Evolutionary conservation across 1,139 yeast species (phyloP), one percentile per base, ranked within the genome.

Genomic region (Taphrina pruni): DNA sequence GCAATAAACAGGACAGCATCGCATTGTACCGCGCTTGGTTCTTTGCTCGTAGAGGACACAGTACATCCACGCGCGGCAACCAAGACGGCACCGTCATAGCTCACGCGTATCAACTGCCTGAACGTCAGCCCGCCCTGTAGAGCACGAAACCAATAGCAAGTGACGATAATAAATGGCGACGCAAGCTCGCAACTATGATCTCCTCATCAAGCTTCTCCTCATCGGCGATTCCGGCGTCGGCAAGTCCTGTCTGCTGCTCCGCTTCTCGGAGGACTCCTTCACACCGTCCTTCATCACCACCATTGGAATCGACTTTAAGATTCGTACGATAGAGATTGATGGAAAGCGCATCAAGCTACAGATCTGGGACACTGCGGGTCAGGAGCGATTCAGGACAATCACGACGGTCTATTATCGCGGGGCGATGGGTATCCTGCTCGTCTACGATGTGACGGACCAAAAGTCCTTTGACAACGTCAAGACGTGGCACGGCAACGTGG

Each of bases 281-380:
- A 94, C 93, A 76, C 97, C 98, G 21, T 87, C 95, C 48, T 94
- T 93, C 79, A 94, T 94, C 80, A 92, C 99, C 71, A 94, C 99
- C 66, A 94, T 94, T 77, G 99, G 99, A 70, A 94, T 94, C 78
- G 99, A 94, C 80, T 94, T 94, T 84, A 94, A 95, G 82, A 93
- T 95, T 79, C 89, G 97, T 80, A 93, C 98, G 54, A 92, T 93
- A 74, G 97, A 93, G 76, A 85, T 94, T 75, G 94, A 93, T 74
- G 97, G 97, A 71, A 90, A 90, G 80, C 88, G 89, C 75, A 90
- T 95, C 80, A 94, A 94, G 81, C 85, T 94, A 77, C 99, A 94
- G 80, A 92, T 94, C 56, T 94, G 99, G 99, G 99, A 94, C 79
- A 94, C 99, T 51, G 99, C 99, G 6, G 99, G 99, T 38, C 99